Percentiles rank a stretch among this genome's conserved stretches.
phyloP scores from a whole-genome alignment of 2,329 filamentous ascomycete species.

The Aureobasidium sp. region DNA sequence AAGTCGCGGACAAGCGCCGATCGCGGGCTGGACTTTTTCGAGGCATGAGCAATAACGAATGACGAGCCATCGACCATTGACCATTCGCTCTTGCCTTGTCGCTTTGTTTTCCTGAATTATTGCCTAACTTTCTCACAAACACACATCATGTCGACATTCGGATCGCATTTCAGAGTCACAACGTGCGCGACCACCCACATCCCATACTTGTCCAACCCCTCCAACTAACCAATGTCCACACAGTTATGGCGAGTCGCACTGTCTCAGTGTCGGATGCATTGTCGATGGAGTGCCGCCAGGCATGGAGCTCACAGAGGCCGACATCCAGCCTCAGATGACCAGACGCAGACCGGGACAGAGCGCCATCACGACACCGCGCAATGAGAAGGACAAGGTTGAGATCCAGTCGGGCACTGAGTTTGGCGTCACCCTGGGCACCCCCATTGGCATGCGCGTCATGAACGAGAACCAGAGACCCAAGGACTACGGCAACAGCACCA shows the following conservation, averaged over 20 bases:
- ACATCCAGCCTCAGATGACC: constrained; percentile 93
- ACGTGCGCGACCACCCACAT: constrained; percentile 48
- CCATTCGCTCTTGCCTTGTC: not conserved
- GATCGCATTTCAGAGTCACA: constrained; percentile 70
- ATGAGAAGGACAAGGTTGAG: constrained; percentile 85
- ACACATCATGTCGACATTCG: constrained; percentile 74
- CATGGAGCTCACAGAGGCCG: constrained; percentile 69
- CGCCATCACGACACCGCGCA: constrained; percentile 82
- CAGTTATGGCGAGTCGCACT: constrained; percentile 74
- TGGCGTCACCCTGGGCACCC: constrained; percentile 81
- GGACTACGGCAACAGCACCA: constrained; percentile 84
- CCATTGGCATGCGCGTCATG: constrained; percentile 76
- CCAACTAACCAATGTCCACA: not conserved
- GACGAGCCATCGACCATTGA: not conserved
- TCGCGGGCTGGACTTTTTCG: constrained; percentile 11
- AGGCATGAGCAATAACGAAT: not conserved
- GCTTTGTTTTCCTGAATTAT: not conserved
- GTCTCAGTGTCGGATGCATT: constrained; percentile 87
- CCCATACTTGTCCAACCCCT: constrained; percentile 14
- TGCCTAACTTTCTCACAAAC: not conserved
- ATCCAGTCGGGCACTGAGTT: constrained; percentile 92
- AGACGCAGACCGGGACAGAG: constrained; percentile 83
- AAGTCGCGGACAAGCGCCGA: not conserved
- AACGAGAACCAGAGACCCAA: constrained; percentile 91
- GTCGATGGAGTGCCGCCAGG: constrained; percentile 87